Evolutionary conservation across 148 eudicot species (phyloP), one percentile per base, ranked within the genome.

Genomic region (Agrostemma githago): DNA sequence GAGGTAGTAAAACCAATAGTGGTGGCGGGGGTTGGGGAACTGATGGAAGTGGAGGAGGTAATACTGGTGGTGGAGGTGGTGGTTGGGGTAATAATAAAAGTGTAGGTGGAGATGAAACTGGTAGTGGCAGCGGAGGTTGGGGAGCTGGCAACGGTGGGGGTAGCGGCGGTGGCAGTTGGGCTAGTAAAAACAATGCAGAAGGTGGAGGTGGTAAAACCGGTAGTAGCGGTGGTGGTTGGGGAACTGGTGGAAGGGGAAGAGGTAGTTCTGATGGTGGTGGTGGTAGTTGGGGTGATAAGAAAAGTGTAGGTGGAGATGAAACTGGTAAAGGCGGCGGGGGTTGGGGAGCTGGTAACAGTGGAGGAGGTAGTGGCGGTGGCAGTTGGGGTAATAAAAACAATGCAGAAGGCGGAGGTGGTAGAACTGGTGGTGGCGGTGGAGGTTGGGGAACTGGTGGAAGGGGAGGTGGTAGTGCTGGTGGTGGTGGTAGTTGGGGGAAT

Each of bases 331-430:
- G 11, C 53, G 53, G 53, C 11, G 53, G 53, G 11, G 11, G 53
- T 48, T 48, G 53, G 53, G 53, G 53, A 4, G 34, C 34, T 26
- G 34, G 56, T 51, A 51, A 48, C 11, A 12, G 53, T 48, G 72
- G 72, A 7, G 61, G 73, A 3, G 68, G 69, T 0, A 75, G 83
- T 42, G 84, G 77, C 9, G 39, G 79, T 15, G 19, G 77, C 1
- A 37, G 79, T 11, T 60, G 84, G 44, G 66, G 86, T 19, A 77
- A 72, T 62, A 20, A 61, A 61, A 61, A 19, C 12, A 19, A 38
- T 19, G 65, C 42, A 40, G 51, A 34, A 66, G 51, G 48, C 2
- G 70, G 6, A 16, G 46, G 17, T 14, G 51, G 15, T 60, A 37
- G 64, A 19, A 51, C 2, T 8, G 3, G 4, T 51, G 14, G 56